Base-by-base conservation (phyloP, 2,329 filamentous ascomycete species). In the Bisporella sp. region DNA sequence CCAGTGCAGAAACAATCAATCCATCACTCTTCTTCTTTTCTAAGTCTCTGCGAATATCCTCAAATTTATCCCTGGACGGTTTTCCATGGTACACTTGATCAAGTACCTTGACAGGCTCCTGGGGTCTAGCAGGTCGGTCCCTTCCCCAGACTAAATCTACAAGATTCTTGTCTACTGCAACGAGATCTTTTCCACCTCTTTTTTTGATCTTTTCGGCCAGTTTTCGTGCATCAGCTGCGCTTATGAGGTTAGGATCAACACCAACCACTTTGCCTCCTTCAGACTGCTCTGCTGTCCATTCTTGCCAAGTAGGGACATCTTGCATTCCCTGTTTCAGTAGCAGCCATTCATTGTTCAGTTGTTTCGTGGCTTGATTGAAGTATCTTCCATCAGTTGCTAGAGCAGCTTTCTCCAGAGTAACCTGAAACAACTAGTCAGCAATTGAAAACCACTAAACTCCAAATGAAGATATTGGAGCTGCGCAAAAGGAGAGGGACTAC, bases 221-320 rank as follows among this genome's bases (percentile, higher is more conserved):
- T 66, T 91, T 95, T 40, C 81, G 76, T 8, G 83, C 84, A 54
- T 84, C 81, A 48, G 79, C 76, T 72, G 62, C 87, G 37, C 92
- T 87, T 58, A 99, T 82, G 21, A 96, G 79, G 11, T 88, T 87
- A 1, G 93, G 87, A 64, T 99, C 93, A 41, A 99, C 89, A 43
- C 87, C 92, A 12, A 97, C 92, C 13, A 80, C 78, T 71, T 96
- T 96, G 51, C 89, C 90, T 41, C 83, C 87, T 46, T 87, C 81
- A n/a, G 87, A 83, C 67, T 96, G 86, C 64, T 93, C 87, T 33
- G 87, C 85, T 12, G 84, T 82, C 93, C 93, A 99, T 69, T 97
- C 93, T 66, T 96, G 89, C 88, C 93, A 99, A 0, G 92, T 97
- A 1, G 89, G 92, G 7, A 96, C 90, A 68, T 95, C 89, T 64